Evolutionary conservation across 2,329 filamentous ascomycete genomes (phyloP), one percentile per base, ranked within the genome.

Genomic region (Diaporthe velutina): DNA sequence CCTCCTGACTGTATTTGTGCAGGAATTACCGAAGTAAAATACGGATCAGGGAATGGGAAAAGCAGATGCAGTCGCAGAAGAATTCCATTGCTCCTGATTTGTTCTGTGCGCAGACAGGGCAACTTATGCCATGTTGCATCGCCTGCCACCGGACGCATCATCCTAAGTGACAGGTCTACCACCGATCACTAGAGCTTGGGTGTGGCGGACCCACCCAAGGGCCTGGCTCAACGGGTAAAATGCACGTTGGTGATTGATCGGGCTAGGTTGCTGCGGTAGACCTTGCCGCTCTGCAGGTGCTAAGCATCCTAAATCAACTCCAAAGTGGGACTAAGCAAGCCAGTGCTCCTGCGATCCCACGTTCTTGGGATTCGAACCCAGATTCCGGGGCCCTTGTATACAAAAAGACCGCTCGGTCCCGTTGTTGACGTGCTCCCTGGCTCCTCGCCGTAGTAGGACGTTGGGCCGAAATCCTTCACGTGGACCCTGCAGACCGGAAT

Each of bases 231-330:
- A 25, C 40, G 61, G 61, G 42, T 50, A 35, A 50, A 38, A 33
- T 50, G 61, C 61, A 25, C 61, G 42, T 67, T 52, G 61, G 61
- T 33, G 38, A 45, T 45, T 42, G 38, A 64, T 64, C 25, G 40
- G 52, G 61, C 19, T 50, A 42, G 22, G 30, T 17, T 61, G 12
- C 35, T 60, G 57, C 35, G 4, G 35, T 25, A 25, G n/a, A 40
- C 10, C 33, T 60, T 57, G 54, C 30, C 58, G 38, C 1, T 42
- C n/a, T 28, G 25, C n/a, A n/a, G 5, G 38, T 50, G 17, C 17
- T 48, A 48, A 45, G 15, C 40, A 64, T 28, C 33, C 40, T 64
- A 64, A 40, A 30, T 22, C 60, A 17, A 28, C n/a, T 22, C 60
- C 60, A 33, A 22, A 17, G 40, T 45, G 25, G 25, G 25, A 42